Conservation (phyloP, 2,329 filamentous ascomycete species). For the Epicoccum sorghinum region DNA sequence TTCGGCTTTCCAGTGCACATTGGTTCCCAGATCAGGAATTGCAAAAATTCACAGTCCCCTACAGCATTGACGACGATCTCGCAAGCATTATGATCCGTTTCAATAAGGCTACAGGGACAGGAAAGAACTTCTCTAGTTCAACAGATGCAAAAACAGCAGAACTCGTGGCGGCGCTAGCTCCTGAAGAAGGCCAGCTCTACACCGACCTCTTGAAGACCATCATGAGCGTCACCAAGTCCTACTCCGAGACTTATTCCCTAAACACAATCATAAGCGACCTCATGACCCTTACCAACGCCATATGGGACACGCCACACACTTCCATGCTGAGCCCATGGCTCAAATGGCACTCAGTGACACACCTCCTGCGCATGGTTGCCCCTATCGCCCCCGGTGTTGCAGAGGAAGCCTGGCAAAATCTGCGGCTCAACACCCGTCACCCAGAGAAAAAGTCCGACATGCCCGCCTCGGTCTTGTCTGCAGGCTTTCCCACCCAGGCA, state of each 20-base stretch:
- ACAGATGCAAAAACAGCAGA: not conserved
- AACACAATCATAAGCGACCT: conserved; percentile 86
- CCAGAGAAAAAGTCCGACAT: conserved; percentile 1
- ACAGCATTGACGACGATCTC: conserved; percentile 36
- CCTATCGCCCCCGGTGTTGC: conserved; percentile 81
- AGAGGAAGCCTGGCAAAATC: conserved; percentile 77
- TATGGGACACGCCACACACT: conserved; percentile 34
- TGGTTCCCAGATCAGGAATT: conserved; percentile 32
- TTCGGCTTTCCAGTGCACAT: conserved; percentile 56
- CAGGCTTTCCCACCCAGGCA: conserved; percentile 62
- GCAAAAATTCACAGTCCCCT: conserved; percentile 24
- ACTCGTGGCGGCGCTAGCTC: conserved; percentile 21
- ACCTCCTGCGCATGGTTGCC: conserved; percentile 73
- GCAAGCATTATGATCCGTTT: conserved; percentile 20
- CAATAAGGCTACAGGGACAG: not conserved
- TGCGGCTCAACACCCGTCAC: conserved; percentile 47
- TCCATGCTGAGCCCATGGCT: conserved; percentile 53
- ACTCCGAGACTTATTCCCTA: conserved; percentile 74
- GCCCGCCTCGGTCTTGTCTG: conserved; percentile 50
- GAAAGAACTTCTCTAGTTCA: not conserved
- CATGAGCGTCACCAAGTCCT: conserved; percentile 68
- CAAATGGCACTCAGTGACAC: conserved; percentile 57
- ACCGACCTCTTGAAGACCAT: conserved; percentile 58
- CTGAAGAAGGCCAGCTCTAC: conserved; percentile 39
- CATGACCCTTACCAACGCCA: conserved; percentile 77